Evolutionary conservation across 2,329 filamentous ascomycete genomes (phyloP).

Genomic region (Fusarium tanahbumbuense): DNA sequence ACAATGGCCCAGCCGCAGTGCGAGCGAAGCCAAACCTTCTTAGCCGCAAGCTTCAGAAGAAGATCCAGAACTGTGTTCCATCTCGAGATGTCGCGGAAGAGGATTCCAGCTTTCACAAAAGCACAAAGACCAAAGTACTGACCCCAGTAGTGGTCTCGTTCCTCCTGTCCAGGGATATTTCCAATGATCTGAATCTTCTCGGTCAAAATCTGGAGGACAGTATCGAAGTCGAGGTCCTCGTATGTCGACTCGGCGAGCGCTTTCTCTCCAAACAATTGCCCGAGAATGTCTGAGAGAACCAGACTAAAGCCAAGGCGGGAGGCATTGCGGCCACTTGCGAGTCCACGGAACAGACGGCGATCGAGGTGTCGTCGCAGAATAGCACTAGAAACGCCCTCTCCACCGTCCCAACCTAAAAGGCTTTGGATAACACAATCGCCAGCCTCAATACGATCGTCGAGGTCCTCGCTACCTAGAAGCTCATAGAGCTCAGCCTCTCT

Average conservation of each 20-base stretch:
- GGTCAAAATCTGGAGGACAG: conserved; percentile 63
- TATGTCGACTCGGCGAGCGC: conserved; percentile 61
- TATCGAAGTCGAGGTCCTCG: conserved; percentile 65
- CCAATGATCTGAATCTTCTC: conserved; percentile 67
- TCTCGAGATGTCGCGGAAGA: conserved; percentile 70
- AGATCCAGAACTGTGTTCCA: conserved; percentile 78
- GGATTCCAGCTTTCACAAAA: conserved; percentile 80
- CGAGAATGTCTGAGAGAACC: conserved; percentile 83
- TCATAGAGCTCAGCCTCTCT: conserved; percentile 71
- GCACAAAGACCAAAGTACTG: conserved; percentile 88
- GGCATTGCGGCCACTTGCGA: conserved; percentile 90
- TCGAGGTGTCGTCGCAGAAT: conserved; percentile 70
- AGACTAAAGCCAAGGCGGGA: conserved; percentile 90
- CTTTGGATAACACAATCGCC: conserved; percentile 69
- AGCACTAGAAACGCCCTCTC: conserved; percentile 61
- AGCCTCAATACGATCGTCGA: conserved; percentile 66
- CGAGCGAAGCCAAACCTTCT: conserved; percentile 89
- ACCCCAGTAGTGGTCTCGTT: conserved; percentile 86
- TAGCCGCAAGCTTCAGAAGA: conserved; percentile 78
- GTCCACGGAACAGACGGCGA: conserved; percentile 81
- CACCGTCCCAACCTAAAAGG: conserved; percentile 58
- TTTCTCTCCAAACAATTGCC: conserved; percentile 72
- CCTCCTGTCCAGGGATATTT: conserved; percentile 75
- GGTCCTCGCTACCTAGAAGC: conserved; percentile 69
- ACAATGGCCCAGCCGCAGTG: conserved; percentile 88